Evolutionary conservation across 192 early-diverging fungal species (phyloP), one percentile per base, ranked within the genome.

Genomic region (Chytriomyces sp.): DNA sequence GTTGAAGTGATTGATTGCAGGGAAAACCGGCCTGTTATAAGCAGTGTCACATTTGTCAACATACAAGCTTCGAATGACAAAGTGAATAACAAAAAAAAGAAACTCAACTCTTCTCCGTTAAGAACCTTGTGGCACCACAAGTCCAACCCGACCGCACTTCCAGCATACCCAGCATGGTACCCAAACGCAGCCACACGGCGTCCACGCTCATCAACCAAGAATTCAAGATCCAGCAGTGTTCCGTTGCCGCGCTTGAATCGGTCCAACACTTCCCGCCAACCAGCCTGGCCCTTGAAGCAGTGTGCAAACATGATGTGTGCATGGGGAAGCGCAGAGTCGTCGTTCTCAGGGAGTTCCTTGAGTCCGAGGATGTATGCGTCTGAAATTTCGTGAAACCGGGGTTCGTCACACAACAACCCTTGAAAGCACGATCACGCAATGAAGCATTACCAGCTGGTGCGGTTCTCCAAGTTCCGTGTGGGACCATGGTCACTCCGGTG

Each of bases 251-350:
- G 80, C 79, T 91, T 86, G 78, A 99, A 99, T 68, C 96, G 89
- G 45, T 78, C 83, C 35, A 99, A 85, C 45, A 97, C 90, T 49
- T 97, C 91, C 78, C 89, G 90, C 97, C 97, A 98, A 20, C 96
- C 97, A 69, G 84, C 93, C 83, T 98, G 97, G 75, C 89, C 84
- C 90, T 98, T 98, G 90, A 90, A 98, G 87, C 97, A 98, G 83
- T 98, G 97, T 53, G 97, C 97, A 83, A 98, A 98, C 89, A 96
- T 96, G 78, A 98, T 96, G 86, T 98, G 97, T 60, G 89, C 89
- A 82, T 99, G 97, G 13, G 89, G 82, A 24, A 99, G 90, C 61
- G 97, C 93, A 28, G 93, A 90, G 50, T 88, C 83, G 85, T 97
- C 96, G 82, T 93, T 92, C 79, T 97, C 95, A 44, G 97, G 96